These are phyloP conservation scores for Pseudopithomyces chartarum DNA, from an alignment of 2,329 filamentous ascomycete genomes.

Conservation along the genomic window DNA sequence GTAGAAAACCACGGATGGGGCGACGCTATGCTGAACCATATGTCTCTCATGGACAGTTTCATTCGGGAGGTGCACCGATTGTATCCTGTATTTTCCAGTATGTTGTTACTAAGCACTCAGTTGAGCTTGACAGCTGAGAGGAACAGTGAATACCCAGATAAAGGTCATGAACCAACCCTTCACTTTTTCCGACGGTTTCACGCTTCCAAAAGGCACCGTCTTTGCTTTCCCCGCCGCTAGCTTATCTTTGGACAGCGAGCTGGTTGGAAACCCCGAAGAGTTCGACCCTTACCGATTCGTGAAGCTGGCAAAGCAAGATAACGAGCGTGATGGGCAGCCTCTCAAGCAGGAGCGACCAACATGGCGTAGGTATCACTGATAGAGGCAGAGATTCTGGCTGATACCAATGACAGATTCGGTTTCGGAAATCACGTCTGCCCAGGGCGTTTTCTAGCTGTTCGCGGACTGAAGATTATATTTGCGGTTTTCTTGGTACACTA, in stretches of 20 bases:
- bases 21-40: too few species aligned
- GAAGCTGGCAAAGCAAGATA: too few species aligned
- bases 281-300: too few species aligned
- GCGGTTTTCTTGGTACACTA: neutral
- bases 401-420: neutral
- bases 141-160: neutral
- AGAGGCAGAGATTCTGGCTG: too few species aligned
- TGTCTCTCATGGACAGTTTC: neutral
- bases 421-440: neutral
- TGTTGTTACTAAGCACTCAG: too few species aligned
- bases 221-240: neutral
- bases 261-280: too few species aligned
- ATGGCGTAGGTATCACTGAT: too few species aligned
- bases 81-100: neutral
- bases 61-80: neutral
- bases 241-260: too few species aligned
- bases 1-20: too few species aligned
- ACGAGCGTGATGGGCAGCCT: too few species aligned
- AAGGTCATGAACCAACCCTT: neutral
- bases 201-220: neutral
- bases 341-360: too few species aligned
- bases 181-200: neutral
- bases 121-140: too few species aligned
- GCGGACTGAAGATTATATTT: neutral
- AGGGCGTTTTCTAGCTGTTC: constrained; percentile 1